These are phyloP conservation scores for Rhododendron simsii DNA, from an alignment of 148 eudicot genomes.

Conservation along the genomic window DNA sequence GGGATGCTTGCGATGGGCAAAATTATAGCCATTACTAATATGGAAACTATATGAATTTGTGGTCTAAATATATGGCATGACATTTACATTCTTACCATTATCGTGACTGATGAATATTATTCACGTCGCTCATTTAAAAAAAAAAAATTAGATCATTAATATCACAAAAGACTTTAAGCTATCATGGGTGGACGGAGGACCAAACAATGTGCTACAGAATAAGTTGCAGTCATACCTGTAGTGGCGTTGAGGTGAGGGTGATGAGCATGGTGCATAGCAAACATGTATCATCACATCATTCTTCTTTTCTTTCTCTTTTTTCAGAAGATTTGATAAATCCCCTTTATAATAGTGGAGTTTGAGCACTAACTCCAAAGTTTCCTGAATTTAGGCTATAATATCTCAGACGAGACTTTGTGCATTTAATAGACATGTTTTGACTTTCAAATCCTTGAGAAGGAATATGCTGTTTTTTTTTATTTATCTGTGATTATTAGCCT, in stretches of 20 bases:
- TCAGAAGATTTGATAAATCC: not conserved
- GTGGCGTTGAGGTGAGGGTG: not conserved
- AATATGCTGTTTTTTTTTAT: not conserved
- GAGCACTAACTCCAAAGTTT: not conserved
- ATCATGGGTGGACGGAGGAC: not conserved
- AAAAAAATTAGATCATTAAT: no score
- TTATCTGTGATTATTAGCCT: not conserved
- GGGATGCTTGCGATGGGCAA: not conserved
- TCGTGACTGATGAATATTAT: not conserved
- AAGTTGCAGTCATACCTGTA: not conserved
- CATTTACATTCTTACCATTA: not conserved
- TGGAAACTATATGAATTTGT: not conserved
- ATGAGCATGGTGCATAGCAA: not conserved
- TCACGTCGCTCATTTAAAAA: no score
- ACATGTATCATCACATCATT: not conserved
- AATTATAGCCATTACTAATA: not conserved
- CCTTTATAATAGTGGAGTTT: not conserved
- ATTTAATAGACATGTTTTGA: not conserved
- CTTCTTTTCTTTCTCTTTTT: not conserved
- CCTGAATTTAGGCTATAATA: not conserved
- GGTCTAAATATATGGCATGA: not conserved
- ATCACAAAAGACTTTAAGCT: not conserved
- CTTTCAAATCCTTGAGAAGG: not conserved
- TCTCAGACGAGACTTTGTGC: not conserved
- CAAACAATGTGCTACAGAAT: not conserved